A percentile compares a stretch with the other conserved stretches of the same genome.
Conservation (phyloP, 805 yeast species). For the Monosporozyma servazzii region DNA sequence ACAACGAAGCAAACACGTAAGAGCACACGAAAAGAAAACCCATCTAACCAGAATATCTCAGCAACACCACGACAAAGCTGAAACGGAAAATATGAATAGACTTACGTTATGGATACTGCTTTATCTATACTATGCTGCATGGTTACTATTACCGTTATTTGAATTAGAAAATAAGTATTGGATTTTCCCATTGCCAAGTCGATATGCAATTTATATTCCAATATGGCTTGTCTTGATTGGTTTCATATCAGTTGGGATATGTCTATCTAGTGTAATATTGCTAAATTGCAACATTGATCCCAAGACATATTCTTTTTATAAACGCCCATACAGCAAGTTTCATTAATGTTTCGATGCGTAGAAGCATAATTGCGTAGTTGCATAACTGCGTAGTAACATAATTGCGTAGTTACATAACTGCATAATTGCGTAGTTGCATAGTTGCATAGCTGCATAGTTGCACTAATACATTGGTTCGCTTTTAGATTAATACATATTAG, state of each 20-base stretch:
- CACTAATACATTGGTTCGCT: no score
- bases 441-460: no score
- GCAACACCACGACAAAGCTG: no score
- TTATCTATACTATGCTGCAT: constrained; percentile 21
- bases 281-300: constrained; percentile 4
- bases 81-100: constrained; percentile 14
- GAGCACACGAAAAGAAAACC: no score
- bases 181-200: constrained; percentile 26
- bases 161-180: constrained; percentile 11
- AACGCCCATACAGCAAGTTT: not conserved
- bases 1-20: no score
- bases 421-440: no score
- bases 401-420: no score
- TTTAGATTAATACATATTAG: no score
- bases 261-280: constrained; percentile 17
- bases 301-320: not conserved
- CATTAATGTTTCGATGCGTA: not conserved
- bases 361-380: no score
- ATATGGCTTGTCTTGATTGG: constrained; percentile 22
- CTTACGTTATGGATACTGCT: constrained; percentile 14
- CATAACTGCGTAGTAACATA: no score
- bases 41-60: no score
- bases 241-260: constrained; percentile 22
- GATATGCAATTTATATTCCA: constrained; percentile 26
- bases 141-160: constrained; percentile 28